Evolutionary conservation across 2,329 filamentous ascomycete species (phyloP), one percentile per base, ranked within the genome.

Genomic region (Aspergillus cejpii): DNA sequence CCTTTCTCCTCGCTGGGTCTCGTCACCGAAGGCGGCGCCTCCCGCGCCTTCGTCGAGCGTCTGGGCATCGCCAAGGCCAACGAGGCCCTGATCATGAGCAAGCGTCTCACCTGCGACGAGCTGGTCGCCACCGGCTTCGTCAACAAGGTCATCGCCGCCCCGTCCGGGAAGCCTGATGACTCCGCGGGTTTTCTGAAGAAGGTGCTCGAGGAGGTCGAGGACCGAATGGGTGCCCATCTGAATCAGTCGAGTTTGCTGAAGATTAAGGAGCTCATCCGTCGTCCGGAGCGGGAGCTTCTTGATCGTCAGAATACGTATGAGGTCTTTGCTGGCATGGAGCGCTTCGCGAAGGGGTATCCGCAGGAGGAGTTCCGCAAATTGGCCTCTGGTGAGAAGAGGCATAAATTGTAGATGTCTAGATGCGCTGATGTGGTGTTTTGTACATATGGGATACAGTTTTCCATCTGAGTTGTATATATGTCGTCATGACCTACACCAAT

Each of bases 31-130:
- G 92, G 91, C 31, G 87, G 84, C 37, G 82, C 89, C 0, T 87
- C 82, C 12, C 74, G 81, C 44, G 87, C 83, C 0, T 84, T 97
- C 45, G 87, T 92, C 11, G 78, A 84, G 57, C 74, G 91, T 0
- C 74, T 97, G 19, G 92, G 92, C 1, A 77, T 88, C 40, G 73
- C 79, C 47, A 86, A 87, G 63, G 90, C 89, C 7, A 94, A 94
- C 61, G 92, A 97, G 74, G 91, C 92, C 10, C 76, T 97, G 10
- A 82, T 98, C 54, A 92, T 94, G 84, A 89, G 85, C 59, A 86
- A 85, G 66, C 77, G 82, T 36, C 86, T 97, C 56, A 65, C 74
- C 0, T 79, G 79, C 23, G 79, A 83, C 19, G 88, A 94, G 61
- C 74, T 97, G 23, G 74, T 90, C 50, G 71, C 76, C 6, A 77